These are phyloP conservation scores for Lichina pygmaea DNA, from an alignment of 495 filamentous ascomycete genomes.

Conservation along the genomic window DNA sequence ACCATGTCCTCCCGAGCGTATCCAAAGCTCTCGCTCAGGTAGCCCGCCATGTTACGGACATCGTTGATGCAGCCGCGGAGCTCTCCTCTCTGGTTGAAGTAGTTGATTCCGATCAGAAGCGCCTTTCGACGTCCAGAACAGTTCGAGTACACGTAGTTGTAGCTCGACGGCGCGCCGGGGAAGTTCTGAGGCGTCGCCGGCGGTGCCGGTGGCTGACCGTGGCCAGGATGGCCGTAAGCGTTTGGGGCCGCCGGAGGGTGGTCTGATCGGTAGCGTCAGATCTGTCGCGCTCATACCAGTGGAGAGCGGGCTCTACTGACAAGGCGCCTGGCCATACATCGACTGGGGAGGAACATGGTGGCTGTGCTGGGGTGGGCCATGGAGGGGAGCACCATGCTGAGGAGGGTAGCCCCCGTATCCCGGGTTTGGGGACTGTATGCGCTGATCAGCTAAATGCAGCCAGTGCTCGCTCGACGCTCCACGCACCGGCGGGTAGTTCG, in stretches of 20 bases:
- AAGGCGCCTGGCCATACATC: not conserved
- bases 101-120: slow-evolving; percentile 90
- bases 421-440: not conserved
- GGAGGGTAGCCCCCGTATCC: not conserved
- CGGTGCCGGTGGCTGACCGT: slow-evolving; percentile 23
- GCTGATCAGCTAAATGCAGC: not conserved
- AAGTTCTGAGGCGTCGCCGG: slow-evolving; percentile 37
- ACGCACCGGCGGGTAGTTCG: not conserved
- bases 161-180: slow-evolving; percentile 45
- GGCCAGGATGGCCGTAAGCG: not conserved
- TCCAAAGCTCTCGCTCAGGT: slow-evolving; percentile 70
- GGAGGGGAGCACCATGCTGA: too few relatives aligned
- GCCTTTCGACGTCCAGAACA: slow-evolving; percentile 85
- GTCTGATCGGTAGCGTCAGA: not conserved
- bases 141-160: slow-evolving; percentile 73
- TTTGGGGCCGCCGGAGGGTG: not conserved
- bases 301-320: not conserved
- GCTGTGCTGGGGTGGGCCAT: too few relatives aligned
- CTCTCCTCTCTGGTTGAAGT: slow-evolving; percentile 81
- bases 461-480: not conserved
- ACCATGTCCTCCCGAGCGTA: slow-evolving; percentile 98
- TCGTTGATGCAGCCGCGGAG: slow-evolving; percentile 93
- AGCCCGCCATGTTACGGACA: slow-evolving; percentile 89
- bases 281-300: not conserved
- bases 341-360: not conserved